Evolutionary conservation across 2,329 filamentous ascomycete species (phyloP), one percentile per base, ranked within the genome.

Genomic region (Cladosporium sp.): DNA sequence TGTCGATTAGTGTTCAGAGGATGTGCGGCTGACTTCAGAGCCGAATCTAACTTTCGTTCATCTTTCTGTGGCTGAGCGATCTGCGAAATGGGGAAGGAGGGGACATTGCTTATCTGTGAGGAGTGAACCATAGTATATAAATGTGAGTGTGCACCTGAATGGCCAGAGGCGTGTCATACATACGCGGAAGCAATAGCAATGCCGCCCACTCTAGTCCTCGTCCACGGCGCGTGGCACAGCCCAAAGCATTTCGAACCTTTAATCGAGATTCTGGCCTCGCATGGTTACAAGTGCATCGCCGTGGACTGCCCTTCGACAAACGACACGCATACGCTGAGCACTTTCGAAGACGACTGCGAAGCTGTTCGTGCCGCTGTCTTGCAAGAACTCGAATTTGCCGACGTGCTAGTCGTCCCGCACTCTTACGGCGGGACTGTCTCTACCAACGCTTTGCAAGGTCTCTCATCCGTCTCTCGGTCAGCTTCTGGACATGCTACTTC

Each of bases 221-320:
- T 74, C 26, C 73, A 73, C 65, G 71, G 72, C 34, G 66, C 72
- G 1, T 74, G 72, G 69, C 73, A 74, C 51, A 59, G 65, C 21
- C 65, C 71, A 5, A 54, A 68, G 30, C 68, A 69, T 59, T 71
- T 68, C 54, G 59, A 41, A 1, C 67, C 68, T 15, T 51, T 70
- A 11, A 62, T 64, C 18, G 32, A 59, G 15, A 34, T 65, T n/a
- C 68, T 71, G 4, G n/a, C 58, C n/a, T 24, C 14, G n/a, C 67
- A 69, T 30, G 66, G 59, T 65, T 74, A 70, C 69, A 65, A 67
- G 38, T 54, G 36, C n/a, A 51, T 73, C n/a, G 24, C 63, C 26
- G 57, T 68, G 21, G 57, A 26, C 67, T 75, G 18, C 67, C 72
- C 18, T 66, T 67, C 54, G 66, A 64, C 10, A 69, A 70, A 65